Conservation (phyloP, 2,329 filamentous ascomycete species). For the Aspergillus sclerotialis region DNA sequence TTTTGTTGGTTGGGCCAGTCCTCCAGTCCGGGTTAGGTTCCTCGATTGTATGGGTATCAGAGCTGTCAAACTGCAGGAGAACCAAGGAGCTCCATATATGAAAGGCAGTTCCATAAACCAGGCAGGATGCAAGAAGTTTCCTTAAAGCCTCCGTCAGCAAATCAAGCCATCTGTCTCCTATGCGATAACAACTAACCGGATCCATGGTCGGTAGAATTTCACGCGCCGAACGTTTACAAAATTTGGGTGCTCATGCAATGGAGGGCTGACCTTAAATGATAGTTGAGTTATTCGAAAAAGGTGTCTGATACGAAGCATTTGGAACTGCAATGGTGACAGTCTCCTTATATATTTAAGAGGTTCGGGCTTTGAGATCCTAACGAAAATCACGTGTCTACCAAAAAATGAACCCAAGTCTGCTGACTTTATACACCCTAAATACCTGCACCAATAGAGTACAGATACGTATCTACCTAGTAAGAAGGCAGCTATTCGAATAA, state of each 20-base stretch:
- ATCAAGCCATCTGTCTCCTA: neutral
- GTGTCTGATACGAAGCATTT: slow-evolving; percentile 28
- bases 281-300: slow-evolving; percentile 19
- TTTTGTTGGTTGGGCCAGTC: neutral
- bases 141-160: slow-evolving; percentile 9
- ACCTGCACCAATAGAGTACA: too few species aligned
- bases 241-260: slow-evolving; percentile 10
- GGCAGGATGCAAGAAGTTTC: slow-evolving; percentile 20
- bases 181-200: slow-evolving; percentile 18
- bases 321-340: slow-evolving; percentile 6
- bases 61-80: slow-evolving; percentile 23
- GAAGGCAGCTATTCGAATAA: too few species aligned
- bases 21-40: slow-evolving; percentile 4
- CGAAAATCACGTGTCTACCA: neutral
- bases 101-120: slow-evolving; percentile 26
- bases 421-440: too few species aligned
- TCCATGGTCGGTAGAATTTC: slow-evolving; percentile 27
- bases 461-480: too few species aligned
- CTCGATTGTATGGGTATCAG: slow-evolving; percentile 11
- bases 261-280: slow-evolving; percentile 15
- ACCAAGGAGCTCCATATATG: slow-evolving; percentile 27
- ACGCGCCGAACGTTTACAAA: slow-evolving; percentile 23
- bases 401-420: too few species aligned
- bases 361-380: slow-evolving; percentile 1
- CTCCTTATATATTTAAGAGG: neutral